Base-by-base conservation (phyloP, 441 rosid genomes). In the Viola pubescens region DNA sequence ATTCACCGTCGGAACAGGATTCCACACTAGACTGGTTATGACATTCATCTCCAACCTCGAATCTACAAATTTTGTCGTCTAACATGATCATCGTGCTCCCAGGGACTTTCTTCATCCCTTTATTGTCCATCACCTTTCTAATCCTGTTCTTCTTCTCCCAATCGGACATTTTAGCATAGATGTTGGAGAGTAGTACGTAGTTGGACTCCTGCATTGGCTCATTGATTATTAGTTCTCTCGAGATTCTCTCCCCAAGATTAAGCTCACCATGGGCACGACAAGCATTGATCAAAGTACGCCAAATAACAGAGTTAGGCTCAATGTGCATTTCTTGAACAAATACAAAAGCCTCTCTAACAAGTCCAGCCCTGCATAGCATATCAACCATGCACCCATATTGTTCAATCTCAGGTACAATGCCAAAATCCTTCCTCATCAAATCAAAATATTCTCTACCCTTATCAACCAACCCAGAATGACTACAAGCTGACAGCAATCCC, bases 361-460 rank as follows among this genome's bases (percentile, higher is more conserved):
- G 70, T 44, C 86, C 81, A 6, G 75, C 81, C 63, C 82, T 67
- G 70, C 86, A 83, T 42, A 81, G 68, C 73, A 77, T 53, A 65
- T 83, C 86, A 16, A 75, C 84, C 76, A 79, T 53, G 67, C 86
- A 78, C 56, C 88, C 88, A 48, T 71, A 78, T 48, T 82, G 83
- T 59, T 78, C 80, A 11, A 78, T 73, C 65, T 65, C 76, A 4
- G 79, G 82, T 48, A 41, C 40, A 52, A 76, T 40, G 45, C 69
- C 60, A 56, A 70, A 82, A 37, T 59, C 61, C 48, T 64, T 71
- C 49, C 50, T 59, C 88, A 78, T 80, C 9, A 37, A 58, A 46
- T 69, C 62, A 55, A 78, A 80, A 71, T 67, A 80, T 38, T 68
- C 40, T 48, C 58, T 73, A 44, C 87, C 87, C 56, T 66, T 58